Evolutionary conservation across 2,329 filamentous ascomycete species (phyloP).

Genomic region (Alternaria atra): DNA sequence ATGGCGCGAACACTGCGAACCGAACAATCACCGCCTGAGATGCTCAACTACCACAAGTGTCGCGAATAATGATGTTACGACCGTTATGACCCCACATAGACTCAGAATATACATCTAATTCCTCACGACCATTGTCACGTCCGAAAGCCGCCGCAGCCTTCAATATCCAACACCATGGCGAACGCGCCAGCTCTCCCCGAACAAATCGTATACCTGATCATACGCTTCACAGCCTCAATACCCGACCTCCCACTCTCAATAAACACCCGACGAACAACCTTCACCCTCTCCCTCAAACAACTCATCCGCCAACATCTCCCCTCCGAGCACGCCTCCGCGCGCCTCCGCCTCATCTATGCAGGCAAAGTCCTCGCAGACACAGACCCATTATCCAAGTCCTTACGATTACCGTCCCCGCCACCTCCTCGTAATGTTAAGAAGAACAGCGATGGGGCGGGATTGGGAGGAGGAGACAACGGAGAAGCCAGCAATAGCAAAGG

Average conservation of each 20-base stretch:
- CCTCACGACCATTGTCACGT: conserved; percentile 2
- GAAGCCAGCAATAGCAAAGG: conserved; percentile 66
- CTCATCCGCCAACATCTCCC: conserved; percentile 78
- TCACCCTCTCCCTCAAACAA: conserved; percentile 81
- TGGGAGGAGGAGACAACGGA: conserved; percentile 21
- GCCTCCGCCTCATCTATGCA: conserved; percentile 87
- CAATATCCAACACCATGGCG: conserved; percentile 34
- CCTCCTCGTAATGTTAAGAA: conserved; percentile 47
- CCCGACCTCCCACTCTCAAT: conserved; percentile 86
- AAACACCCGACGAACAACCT: conserved; percentile 71
- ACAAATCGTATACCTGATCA: conserved; percentile 73
- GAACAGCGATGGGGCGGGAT: conserved; percentile 19
- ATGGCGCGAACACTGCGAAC: conserved; percentile 11
- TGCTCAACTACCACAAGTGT: conserved; percentile 13
- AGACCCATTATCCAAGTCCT: conserved; percentile 71
- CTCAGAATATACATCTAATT: conserved; percentile 4
- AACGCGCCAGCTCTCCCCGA: conserved; percentile 43
- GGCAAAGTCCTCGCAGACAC: conserved; percentile 85
- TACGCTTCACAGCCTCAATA: conserved; percentile 88
- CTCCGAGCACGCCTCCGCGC: conserved; percentile 67
- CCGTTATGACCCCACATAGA: conserved; percentile 11
- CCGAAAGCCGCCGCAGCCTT: conserved; percentile 11
- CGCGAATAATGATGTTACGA: conserved; percentile 1
- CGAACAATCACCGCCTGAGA: conserved; percentile 13
- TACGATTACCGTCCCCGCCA: conserved; percentile 70